Conservation (phyloP, 805 yeast species). For the Pichia scutulata region DNA sequence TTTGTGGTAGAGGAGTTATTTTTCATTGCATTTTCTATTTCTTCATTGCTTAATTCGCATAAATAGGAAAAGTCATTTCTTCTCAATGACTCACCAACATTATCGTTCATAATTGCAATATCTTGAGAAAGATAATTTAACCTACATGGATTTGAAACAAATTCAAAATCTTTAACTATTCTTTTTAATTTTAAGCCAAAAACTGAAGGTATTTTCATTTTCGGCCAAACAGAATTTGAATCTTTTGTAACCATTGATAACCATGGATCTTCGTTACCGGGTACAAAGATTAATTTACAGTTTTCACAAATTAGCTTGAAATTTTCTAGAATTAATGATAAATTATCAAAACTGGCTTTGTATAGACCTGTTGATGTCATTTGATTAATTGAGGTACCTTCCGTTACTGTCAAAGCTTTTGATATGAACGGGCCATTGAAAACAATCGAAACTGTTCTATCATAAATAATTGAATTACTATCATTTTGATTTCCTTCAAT, state of each 20-base stretch:
- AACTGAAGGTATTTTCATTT: constrained; percentile 57
- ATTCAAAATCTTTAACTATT: constrained; percentile 40
- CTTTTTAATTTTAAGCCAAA: constrained; percentile 65
- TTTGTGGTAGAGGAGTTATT: not conserved
- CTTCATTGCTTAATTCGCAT: constrained; percentile 16
- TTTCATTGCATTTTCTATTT: constrained; percentile 10
- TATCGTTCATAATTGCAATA: constrained; percentile 65
- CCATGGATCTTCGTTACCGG: constrained; percentile 96
- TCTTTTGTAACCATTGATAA: constrained; percentile 62
- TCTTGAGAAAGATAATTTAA: constrained; percentile 80
- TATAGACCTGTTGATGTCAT: constrained; percentile 46
- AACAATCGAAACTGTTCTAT: constrained; percentile 41
- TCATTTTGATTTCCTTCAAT: constrained; percentile 20
- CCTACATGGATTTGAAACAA: constrained; percentile 74
- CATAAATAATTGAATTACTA: not conserved
- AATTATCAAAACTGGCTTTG: constrained; percentile 61
- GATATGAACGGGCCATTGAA: constrained; percentile 77
- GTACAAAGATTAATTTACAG: constrained; percentile 64
- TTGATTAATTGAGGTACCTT: constrained; percentile 41
- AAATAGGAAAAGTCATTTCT: constrained; percentile 59
- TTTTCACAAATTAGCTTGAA: constrained; percentile 45
- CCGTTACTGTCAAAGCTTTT: constrained; percentile 50
- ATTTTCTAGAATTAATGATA: constrained; percentile 57
- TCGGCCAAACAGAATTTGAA: constrained; percentile 60
- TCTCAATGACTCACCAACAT: constrained; percentile 60